Evolutionary conservation across 345 rosid species (phyloP), one percentile per base, ranked within the genome.

Genomic region (Mercurialis annua): DNA sequence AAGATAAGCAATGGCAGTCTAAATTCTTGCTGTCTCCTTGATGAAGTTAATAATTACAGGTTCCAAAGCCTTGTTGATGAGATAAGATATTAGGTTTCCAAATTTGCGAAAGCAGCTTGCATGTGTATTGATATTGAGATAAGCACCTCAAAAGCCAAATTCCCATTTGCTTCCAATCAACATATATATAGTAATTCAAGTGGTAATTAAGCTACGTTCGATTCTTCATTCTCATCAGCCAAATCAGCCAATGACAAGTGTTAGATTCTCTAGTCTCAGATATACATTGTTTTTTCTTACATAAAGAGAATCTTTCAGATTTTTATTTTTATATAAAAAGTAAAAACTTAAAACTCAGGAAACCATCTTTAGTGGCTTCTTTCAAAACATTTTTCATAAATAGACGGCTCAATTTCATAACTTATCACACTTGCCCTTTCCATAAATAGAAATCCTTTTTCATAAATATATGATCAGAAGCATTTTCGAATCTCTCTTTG

Each of bases 71-170:
- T 14, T 53, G 52, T 16, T n/a, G 52, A 17, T 48, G 52, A 20
- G 71, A 73, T 36, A 77, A 71, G 52, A 62, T 69, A 6, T 47
- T n/a, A 29, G 36, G 65, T 49, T 21, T 38, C 16, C 42, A 50
- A 50, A 42, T 42, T 43, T 57, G 3, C n/a, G 71, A 69, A 63
- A 68, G 64, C n/a, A n/a, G n/a, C n/a, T n/a, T n/a, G n/a, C n/a
- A n/a, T 34, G 76, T 34, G 76, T 56, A 56, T n/a, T n/a, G n/a
- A n/a, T n/a, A n/a, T 49, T 63, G 74, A 44, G 53, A 24, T 72
- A 20, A 75, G 83, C 83, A 79, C 83, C 72, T 65, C 23, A 76
- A 84, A 79, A 77, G 85, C 77, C 46, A 77, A 77, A 71, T 71
- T 70, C 78, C 80, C 74, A 74, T 78, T 70, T 72, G 76, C 67